A percentile compares a stretch with the other conserved stretches of the same genome.
Conservation (phyloP, 2,329 filamentous ascomycete species). For the Venturia effusa region DNA sequence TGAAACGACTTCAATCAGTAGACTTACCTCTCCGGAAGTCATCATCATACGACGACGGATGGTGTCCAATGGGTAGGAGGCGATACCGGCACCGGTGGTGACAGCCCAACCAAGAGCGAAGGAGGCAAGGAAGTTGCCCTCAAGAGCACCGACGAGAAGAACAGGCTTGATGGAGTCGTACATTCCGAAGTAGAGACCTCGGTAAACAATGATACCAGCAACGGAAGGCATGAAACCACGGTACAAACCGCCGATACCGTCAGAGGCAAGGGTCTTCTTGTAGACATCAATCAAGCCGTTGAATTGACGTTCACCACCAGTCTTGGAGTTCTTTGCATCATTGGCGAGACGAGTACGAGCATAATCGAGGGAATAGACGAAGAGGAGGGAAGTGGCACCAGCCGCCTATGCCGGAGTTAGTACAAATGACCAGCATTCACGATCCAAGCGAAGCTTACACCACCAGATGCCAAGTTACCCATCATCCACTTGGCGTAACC, state of each 20-base stretch:
- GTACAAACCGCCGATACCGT: slow-evolving; percentile 99
- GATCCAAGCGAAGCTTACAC: slow-evolving; percentile 55
- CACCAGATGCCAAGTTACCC: slow-evolving; percentile 99
- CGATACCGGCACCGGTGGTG: slow-evolving; percentile 99
- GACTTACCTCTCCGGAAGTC: slow-evolving; percentile 64
- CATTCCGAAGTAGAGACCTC: slow-evolving; percentile 99
- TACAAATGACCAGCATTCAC: slow-evolving; percentile 10
- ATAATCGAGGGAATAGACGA: slow-evolving; percentile 99
- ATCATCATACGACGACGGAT: slow-evolving; percentile 99
- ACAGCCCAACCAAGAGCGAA: slow-evolving; percentile 98
- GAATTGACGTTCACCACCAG: slow-evolving; percentile 97
- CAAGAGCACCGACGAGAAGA: slow-evolving; percentile 78
- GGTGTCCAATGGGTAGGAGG: slow-evolving; percentile 99
- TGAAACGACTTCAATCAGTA: slow-evolving; percentile 26
- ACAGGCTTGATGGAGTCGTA: slow-evolving; percentile 99
- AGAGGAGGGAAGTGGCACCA: slow-evolving; percentile 98
- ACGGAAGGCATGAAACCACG: slow-evolving; percentile 99
- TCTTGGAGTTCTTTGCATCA: slow-evolving; percentile 98
- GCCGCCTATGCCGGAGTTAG: slow-evolving; percentile 50
- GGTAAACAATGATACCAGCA: slow-evolving; percentile 98
- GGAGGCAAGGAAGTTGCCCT: slow-evolving; percentile 99
- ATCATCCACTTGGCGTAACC: slow-evolving; percentile 98
- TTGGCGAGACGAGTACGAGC: slow-evolving; percentile 99
- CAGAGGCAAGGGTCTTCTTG: slow-evolving; percentile 98
- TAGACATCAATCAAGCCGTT: slow-evolving; percentile 99